Conservation (phyloP, 148 eudicot genomes). For the Cornus kousa region DNA sequence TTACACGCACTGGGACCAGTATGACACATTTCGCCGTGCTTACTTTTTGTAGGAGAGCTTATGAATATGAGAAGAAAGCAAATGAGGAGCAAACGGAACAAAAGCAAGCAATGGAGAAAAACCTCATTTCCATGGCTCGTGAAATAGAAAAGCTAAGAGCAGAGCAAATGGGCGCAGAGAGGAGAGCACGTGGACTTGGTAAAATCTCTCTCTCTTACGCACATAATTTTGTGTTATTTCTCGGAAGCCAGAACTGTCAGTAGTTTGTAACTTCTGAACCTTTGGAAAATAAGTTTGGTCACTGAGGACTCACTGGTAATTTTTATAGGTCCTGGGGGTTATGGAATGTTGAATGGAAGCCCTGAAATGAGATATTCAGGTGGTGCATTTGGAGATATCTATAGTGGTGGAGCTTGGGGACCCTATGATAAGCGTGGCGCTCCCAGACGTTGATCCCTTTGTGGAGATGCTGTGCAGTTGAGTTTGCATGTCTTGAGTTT, state of each 20-base stretch:
- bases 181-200: constrained; percentile 55
- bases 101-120: constrained; percentile 75
- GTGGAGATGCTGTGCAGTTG: not conserved
- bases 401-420: constrained; percentile 53
- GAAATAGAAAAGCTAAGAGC: constrained; percentile 81
- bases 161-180: constrained; percentile 52
- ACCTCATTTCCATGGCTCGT: constrained; percentile 71
- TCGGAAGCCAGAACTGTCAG: not conserved
- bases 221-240: no score
- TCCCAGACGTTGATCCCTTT: constrained; percentile 33
- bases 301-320: constrained; percentile 2
- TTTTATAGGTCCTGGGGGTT: constrained; percentile 46
- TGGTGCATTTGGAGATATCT: constrained; percentile 40
- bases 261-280: not conserved
- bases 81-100: constrained; percentile 67
- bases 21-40: not conserved
- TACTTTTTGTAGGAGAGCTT: constrained; percentile 59
- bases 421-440: constrained; percentile 54
- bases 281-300: not conserved
- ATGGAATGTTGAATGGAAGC: constrained; percentile 51
- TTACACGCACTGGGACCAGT: not conserved
- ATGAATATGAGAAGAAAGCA: constrained; percentile 75
- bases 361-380: constrained; percentile 64
- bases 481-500: not conserved
- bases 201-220: constrained; percentile 17